Evolutionary conservation across 352 stramenopile species (phyloP).

Genomic region (Chloridella minuta): DNA sequence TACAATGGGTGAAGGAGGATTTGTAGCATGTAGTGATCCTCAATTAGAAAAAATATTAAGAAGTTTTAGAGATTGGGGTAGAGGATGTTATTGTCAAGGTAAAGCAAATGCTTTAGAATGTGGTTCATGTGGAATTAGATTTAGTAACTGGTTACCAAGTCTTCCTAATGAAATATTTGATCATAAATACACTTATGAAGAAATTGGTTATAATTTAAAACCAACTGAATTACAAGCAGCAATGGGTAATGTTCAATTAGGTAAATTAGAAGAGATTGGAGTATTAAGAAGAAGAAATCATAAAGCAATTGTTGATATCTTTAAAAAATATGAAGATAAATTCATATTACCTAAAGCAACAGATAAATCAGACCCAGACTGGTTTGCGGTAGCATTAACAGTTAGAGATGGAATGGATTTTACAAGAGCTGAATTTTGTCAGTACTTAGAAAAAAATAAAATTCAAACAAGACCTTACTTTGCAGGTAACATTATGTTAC

Average conservation of each 20-base stretch:
- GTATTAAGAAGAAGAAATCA: neutral
- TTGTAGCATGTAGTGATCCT: neutral
- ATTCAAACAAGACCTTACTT: neutral
- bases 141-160: neutral
- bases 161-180: neutral
- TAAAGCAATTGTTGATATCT: neutral
- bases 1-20: slow-evolving; percentile 1
- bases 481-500: neutral
- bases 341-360: slow-evolving; percentile 9
- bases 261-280: neutral
- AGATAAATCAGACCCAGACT: neutral
- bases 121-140: neutral
- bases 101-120: neutral
- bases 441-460: neutral
- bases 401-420: neutral
- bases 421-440: neutral
- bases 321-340: slow-evolving; percentile 6
- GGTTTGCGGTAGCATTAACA: neutral
- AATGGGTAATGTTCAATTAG: neutral
- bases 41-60: slow-evolving; percentile 5
- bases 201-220: slow-evolving; percentile 1
- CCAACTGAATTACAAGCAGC: neutral
- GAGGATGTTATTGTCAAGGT: neutral
- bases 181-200: slow-evolving; percentile 13
- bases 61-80: neutral